Conservation (phyloP, 768 basidiomycete species). For the Kwoniella mangroviensis region DNA sequence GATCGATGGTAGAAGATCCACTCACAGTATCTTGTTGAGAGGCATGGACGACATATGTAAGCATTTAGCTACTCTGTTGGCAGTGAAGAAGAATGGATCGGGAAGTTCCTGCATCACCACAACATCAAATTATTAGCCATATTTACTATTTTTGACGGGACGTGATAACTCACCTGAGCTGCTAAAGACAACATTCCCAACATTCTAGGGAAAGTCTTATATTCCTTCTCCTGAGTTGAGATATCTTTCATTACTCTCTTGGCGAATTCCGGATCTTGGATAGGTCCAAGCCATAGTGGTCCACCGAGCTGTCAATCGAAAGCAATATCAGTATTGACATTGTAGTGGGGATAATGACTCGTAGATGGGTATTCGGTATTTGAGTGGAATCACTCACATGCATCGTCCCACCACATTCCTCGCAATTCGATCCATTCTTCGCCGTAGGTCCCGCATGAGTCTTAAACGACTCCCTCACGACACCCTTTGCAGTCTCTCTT, state of each 20-base stretch:
- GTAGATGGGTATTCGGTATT: not conserved
- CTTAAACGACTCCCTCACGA: constrained; percentile 71
- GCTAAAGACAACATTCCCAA: constrained; percentile 94
- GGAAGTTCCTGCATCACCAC: constrained; percentile 40
- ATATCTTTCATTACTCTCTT: constrained; percentile 75
- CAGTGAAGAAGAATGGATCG: constrained; percentile 50
- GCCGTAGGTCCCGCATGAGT: constrained; percentile 67
- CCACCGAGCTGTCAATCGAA: constrained; percentile 70
- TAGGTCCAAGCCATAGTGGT: constrained; percentile 92
- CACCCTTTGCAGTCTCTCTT: constrained; percentile 65
- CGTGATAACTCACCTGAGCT: constrained; percentile 68
- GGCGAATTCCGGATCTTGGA: constrained; percentile 79
- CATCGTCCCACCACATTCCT: constrained; percentile 76
- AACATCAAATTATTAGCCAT: not conserved
- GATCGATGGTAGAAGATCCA: not conserved
- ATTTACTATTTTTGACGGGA: not conserved
- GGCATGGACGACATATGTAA: constrained; percentile 35
- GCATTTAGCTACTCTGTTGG: constrained; percentile 37
- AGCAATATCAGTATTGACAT: not conserved
- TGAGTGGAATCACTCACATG: constrained; percentile 66
- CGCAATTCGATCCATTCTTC: constrained; percentile 68
- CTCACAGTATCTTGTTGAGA: constrained; percentile 27
- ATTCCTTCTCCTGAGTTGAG: constrained; percentile 66
- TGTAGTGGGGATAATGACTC: not conserved
- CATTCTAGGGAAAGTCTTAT: constrained; percentile 82